Base-by-base conservation (phyloP, 768 basidiomycete species). In the Psilocybe sp. region DNA sequence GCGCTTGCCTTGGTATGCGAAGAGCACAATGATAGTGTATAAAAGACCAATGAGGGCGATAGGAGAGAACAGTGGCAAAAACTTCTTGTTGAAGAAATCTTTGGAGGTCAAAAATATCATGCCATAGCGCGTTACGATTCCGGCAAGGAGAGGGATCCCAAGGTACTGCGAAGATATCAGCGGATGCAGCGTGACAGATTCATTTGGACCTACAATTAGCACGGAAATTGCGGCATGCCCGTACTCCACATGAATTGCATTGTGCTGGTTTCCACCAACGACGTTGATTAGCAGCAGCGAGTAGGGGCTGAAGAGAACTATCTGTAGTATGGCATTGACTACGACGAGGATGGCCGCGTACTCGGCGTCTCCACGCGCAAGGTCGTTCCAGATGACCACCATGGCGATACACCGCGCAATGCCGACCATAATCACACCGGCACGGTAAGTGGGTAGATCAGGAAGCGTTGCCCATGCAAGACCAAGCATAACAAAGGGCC, bases 401-500 rank as follows among this genome's bases (percentile, higher is more conserved):
- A 85, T 85, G 3, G 85, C 83, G 47, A 81, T 83, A 60, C 79
- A 88, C 40, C 84, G 71, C 11, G 85, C 87, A 18, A 90, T 65
- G 9, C 92, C 91, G 33, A 93, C 89, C 70, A 93, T 72, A 58
- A 93, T 85, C 3, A 94, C 85, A 2, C 92, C 92, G 0, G 80
- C 79, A 18, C 89, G 79, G 60, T 91, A 89, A 2, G 76, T 76
- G 16, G 83, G 81, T 1, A 87, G 74, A 61, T 93, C 90, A 1
- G 89, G 91, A 0, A 93, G 75, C 3, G 89, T 87, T 11, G 87
- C 89, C 88, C 90, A 92, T 1, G 91, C 89, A 20, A 89, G 61
- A 2, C 73, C 90, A n/a, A 92, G 78, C 91, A 93, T 94, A 14
- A 91, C 59, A 44, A 92, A 76, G 0, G 91, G 91, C 1, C 85